Percentiles rank a stretch among this genome's conserved stretches.
Evolutionary conservation across 73 alveolate genomes (phyloP).

Genomic region (Stentor coeruleus): DNA sequence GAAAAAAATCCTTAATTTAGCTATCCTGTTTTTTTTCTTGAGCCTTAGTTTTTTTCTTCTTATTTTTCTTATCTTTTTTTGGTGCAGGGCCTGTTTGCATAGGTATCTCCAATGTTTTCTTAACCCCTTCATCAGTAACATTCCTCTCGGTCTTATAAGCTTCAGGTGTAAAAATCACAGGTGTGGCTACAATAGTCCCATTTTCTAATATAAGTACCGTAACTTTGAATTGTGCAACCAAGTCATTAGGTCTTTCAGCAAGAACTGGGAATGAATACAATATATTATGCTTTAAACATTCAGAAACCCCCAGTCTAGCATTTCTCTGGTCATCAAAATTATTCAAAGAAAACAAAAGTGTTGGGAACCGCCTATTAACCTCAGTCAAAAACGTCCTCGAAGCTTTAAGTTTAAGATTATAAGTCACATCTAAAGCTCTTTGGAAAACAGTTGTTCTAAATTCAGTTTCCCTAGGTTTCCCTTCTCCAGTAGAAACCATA

Average conservation of each 20-base stretch:
- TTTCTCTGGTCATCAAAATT: constrained; percentile 83
- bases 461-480: constrained; percentile 77
- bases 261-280: constrained; percentile 83
- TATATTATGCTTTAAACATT: constrained; percentile 82
- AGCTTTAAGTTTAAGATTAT: constrained; percentile 49
- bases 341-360: constrained; percentile 91
- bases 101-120: background rate
- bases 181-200: constrained; percentile 67
- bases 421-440: constrained; percentile 86
- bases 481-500: constrained; percentile 87
- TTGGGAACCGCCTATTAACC: constrained; percentile 88
- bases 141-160: constrained; percentile 56
- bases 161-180: constrained; percentile 50
- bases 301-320: constrained; percentile 87
- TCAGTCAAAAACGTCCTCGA: constrained; percentile 77
- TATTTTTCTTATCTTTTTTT: constrained; percentile 33
- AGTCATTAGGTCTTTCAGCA: constrained; percentile 69
- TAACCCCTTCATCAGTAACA: constrained; percentile 41
- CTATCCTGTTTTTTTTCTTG: constrained; percentile 9
- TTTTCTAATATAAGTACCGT: constrained; percentile 74
- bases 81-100: constrained; percentile 36
- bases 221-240: constrained; percentile 86
- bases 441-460: constrained; percentile 92
- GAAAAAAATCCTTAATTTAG: too few relatives aligned
- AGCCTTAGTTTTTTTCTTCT: constrained; percentile 45